A percentile compares a stretch with the other conserved stretches of the same genome.
Evolutionary conservation across 495 filamentous ascomycete species (phyloP).

Genomic region (Bryoglossum gracile): DNA sequence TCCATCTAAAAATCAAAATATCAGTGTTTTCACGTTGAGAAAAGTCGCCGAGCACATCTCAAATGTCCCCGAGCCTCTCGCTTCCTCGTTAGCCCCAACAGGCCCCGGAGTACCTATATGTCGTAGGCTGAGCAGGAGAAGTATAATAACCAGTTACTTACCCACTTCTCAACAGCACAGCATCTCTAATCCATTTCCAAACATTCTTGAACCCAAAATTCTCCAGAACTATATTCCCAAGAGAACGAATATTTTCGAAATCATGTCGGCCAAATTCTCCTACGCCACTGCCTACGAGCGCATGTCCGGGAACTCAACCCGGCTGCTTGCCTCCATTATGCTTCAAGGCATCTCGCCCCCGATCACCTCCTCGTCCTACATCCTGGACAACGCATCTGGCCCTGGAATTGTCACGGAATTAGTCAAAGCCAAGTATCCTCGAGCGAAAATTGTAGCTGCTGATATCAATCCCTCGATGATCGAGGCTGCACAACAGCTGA

Average conservation of each 20-base stretch:
- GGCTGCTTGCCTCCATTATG: not conserved
- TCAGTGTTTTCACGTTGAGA: too few relatives aligned
- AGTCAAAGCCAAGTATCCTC: slow-evolving; percentile 1
- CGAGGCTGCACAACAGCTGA: not conserved
- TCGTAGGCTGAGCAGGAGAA: too few relatives aligned
- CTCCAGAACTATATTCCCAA: not conserved
- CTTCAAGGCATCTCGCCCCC: not conserved
- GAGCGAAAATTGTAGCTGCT: not conserved
- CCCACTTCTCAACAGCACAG: too few relatives aligned
- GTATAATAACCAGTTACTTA: too few relatives aligned
- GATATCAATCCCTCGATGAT: slow-evolving; percentile 4
- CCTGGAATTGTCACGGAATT: slow-evolving; percentile 15
- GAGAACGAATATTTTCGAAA: not conserved
- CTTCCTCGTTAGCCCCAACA: too few relatives aligned
- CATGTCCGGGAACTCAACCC: slow-evolving; percentile 5
- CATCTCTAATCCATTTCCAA: too few relatives aligned
- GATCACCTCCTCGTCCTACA: slow-evolving; percentile 6
- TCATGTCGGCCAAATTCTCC: not conserved
- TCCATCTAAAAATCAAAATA: too few relatives aligned
- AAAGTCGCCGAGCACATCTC: too few relatives aligned
- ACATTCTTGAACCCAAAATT: too few relatives aligned
- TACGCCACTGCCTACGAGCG: slow-evolving; percentile 2
- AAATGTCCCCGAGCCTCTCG: too few relatives aligned
- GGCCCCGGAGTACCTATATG: too few relatives aligned
- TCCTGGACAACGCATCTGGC: slow-evolving; percentile 21